Evolutionary conservation across 257 asterid genomes (phyloP).

Genomic region (Gynochthodes officinalis): DNA sequence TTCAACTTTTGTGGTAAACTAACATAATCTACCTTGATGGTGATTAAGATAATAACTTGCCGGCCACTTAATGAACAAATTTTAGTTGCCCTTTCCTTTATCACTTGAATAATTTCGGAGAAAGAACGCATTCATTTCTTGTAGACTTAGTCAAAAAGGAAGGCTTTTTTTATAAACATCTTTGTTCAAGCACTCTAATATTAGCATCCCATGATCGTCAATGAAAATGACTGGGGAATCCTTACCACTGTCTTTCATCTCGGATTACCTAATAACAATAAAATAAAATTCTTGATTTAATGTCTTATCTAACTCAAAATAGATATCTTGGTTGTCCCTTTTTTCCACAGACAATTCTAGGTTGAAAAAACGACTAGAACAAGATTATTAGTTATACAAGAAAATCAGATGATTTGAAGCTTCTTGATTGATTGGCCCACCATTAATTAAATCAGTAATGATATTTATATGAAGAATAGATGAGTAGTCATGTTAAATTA

Average conservation of each 20-base stretch:
- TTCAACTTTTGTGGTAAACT: neutral
- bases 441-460: no score
- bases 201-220: neutral
- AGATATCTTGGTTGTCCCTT: no score
- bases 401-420: slow-evolving; percentile 1
- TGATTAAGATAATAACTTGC: neutral
- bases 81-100: neutral
- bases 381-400: neutral
- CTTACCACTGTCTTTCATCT: neutral
- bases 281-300: no score
- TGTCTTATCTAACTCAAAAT: neutral
- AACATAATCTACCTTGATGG: neutral
- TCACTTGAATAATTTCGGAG: neutral
- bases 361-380: no score
- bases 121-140: neutral
- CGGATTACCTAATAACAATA: neutral
- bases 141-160: neutral
- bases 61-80: neutral
- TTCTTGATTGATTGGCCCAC: no score
- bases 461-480: no score
- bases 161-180: neutral
- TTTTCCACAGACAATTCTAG: no score
- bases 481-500: neutral
- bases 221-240: slow-evolving; percentile 2
- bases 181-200: neutral